These are phyloP conservation scores for Yarrowia sp. DNA, from an alignment of 805 yeast genomes.

Conservation along the genomic window DNA sequence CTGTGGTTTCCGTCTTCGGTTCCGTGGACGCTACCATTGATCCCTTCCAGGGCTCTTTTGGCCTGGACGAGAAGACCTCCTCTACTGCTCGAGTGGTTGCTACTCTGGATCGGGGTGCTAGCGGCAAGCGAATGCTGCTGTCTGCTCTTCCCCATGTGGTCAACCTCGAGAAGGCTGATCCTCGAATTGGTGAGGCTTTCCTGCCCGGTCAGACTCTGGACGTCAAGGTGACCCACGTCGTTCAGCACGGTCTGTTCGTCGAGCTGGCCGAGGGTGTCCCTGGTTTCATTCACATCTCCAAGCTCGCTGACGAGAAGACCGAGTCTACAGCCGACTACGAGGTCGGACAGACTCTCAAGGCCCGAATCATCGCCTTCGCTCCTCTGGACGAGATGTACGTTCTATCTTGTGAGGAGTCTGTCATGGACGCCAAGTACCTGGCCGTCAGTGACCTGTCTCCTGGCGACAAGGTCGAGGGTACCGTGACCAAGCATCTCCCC, in stretches of 20 bases:
- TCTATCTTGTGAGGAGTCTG: slow-evolving; percentile 71
- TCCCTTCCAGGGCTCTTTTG: slow-evolving; percentile 67
- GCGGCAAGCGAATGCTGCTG: slow-evolving; percentile 65
- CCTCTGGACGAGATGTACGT: slow-evolving; percentile 68
- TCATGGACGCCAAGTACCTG: slow-evolving; percentile 69
- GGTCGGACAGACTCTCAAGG: slow-evolving; percentile 70
- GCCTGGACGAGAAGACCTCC: slow-evolving; percentile 69
- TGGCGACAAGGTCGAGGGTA: slow-evolving; percentile 68
- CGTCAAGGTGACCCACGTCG: slow-evolving; percentile 64
- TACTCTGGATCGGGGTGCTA: slow-evolving; percentile 57
- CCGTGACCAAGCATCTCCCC: slow-evolving; percentile 62
- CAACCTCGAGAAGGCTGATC: slow-evolving; percentile 49
- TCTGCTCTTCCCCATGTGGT: slow-evolving; percentile 67
- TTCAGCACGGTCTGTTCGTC: slow-evolving; percentile 51
- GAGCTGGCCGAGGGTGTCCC: slow-evolving; percentile 58
- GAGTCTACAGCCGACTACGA: slow-evolving; percentile 53
- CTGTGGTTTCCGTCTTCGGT: slow-evolving; percentile 76
- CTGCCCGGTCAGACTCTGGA: slow-evolving; percentile 71
- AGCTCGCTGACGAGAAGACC: slow-evolving; percentile 54
- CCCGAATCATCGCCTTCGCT: slow-evolving; percentile 78
- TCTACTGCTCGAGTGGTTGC: slow-evolving; percentile 76
- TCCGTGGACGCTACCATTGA: slow-evolving; percentile 74
- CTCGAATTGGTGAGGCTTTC: slow-evolving; percentile 62
- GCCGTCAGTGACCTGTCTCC: slow-evolving; percentile 74
- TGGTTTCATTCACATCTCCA: slow-evolving; percentile 84